Percentiles rank a stretch among this genome's conserved stretches.
Conservation (phyloP, 495 filamentous ascomycete species). For the Clavariopsis aquatica region DNA sequence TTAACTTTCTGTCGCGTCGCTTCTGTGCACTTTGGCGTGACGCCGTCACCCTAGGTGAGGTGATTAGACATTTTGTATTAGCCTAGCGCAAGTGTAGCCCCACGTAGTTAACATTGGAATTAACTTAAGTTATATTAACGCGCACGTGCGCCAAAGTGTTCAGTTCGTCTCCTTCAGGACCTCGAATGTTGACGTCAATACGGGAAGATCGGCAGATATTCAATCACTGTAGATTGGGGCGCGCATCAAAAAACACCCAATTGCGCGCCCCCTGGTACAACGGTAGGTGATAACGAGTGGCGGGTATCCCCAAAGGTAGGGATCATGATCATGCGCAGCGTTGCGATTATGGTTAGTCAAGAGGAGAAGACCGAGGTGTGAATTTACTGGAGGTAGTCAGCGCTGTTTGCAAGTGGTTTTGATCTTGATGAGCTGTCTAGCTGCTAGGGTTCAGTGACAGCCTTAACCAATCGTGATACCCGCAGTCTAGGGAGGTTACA, state of each 20-base stretch:
- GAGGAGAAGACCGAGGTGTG: too few species aligned
- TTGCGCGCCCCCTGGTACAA: not conserved
- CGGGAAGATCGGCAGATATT: not conserved
- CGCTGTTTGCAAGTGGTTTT: too few species aligned
- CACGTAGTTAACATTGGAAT: not conserved
- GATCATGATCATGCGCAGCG: not conserved
- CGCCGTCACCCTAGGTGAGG: too few species aligned
- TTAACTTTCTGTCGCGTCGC: too few species aligned
- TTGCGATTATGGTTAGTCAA: not conserved
- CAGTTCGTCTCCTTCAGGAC: not conserved
- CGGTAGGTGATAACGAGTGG: not conserved
- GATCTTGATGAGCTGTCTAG: too few species aligned
- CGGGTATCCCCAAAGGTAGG: not conserved
- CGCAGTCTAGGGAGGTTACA: too few species aligned
- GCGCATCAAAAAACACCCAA: not conserved
- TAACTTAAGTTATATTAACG: slow-evolving; percentile 2
- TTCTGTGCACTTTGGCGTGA: too few species aligned
- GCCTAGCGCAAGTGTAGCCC: not conserved
- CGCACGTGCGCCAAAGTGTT: not conserved
- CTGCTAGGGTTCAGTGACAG: too few species aligned
- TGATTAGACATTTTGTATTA: too few species aligned
- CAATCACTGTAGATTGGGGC: not conserved
- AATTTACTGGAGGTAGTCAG: too few species aligned
- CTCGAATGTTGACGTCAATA: not conserved
- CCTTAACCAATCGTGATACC: too few species aligned